These are phyloP conservation scores for Centella asiatica DNA, from an alignment of 129 eudicot genomes.

Conservation along the genomic window DNA sequence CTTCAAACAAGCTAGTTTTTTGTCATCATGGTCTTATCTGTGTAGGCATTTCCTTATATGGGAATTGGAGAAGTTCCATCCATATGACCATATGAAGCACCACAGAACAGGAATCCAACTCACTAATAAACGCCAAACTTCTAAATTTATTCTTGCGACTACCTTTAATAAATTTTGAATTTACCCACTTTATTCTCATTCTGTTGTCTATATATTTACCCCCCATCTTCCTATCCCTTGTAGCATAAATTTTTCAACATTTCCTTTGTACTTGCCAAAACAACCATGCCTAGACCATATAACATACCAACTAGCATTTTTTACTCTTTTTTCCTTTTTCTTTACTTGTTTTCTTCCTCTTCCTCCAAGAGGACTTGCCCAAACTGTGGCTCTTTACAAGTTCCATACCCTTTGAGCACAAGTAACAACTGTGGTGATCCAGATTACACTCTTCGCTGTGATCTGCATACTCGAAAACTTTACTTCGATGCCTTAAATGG, in stretches of 20 bases:
- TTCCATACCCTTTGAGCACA: conserved; percentile 66
- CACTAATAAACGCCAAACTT: conserved; percentile 12
- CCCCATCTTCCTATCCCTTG: conserved; percentile 24
- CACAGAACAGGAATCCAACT: neutral
- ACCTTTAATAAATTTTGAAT: conserved; percentile 13
- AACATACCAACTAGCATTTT: neutral
- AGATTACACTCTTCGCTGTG: conserved; percentile 44
- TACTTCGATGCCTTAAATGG: conserved; percentile 51
- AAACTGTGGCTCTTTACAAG: conserved; percentile 36
- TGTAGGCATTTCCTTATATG: neutral
- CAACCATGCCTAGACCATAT: conserved; percentile 21
- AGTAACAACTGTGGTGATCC: conserved; percentile 38
- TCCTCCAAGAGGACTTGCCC: conserved; percentile 45
- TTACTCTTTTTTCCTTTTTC: conserved; percentile 23
- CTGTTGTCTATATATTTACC: conserved; percentile 39
- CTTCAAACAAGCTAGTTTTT: conserved; percentile 5
- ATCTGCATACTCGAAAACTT: conserved; percentile 30
- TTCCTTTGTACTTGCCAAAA: conserved; percentile 15
- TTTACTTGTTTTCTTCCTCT: conserved; percentile 22
- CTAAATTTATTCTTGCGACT: conserved; percentile 25
- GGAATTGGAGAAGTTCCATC: conserved; percentile 1
- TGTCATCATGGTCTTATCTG: neutral
- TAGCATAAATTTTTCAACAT: conserved; percentile 10
- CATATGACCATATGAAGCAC: conserved; percentile 3
- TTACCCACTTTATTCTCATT: conserved; percentile 30